phyloP scores from a whole-genome alignment of 2,329 filamentous ascomycete genomes.

The Sporothrix sp. region DNA sequence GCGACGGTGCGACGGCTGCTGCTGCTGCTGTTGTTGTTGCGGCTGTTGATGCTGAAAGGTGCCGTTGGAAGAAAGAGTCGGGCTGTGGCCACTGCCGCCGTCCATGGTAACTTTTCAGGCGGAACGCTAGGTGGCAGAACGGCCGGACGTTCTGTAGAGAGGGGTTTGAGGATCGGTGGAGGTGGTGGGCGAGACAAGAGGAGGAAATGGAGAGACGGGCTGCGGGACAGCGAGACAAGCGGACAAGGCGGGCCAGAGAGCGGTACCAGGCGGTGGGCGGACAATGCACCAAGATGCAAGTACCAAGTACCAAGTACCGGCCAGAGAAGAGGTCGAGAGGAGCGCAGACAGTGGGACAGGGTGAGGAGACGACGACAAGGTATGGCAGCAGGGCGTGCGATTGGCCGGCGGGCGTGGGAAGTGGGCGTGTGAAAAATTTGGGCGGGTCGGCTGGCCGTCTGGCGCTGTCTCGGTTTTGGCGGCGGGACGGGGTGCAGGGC shows the following conservation, averaged over 20 bases:
- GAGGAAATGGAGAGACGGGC: not conserved
- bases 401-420: constrained; percentile 7
- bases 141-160: too few relatives aligned
- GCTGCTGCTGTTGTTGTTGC: constrained; percentile 2
- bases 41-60: constrained; percentile 26
- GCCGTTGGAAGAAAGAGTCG: constrained; percentile 34
- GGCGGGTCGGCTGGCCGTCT: constrained; percentile 4
- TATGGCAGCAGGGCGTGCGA: constrained; percentile 1
- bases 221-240: not conserved
- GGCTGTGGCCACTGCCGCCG: constrained; percentile 24
- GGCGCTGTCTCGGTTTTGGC: not conserved
- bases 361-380: not conserved
- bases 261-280: not conserved
- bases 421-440: constrained; percentile 7
- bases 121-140: too few relatives aligned
- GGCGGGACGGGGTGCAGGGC: too few relatives aligned
- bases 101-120: constrained; percentile 34
- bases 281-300: not conserved
- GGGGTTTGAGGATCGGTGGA: too few relatives aligned
- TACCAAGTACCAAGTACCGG: not conserved
- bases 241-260: not conserved
- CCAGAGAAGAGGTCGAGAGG: not conserved
- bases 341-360: not conserved
- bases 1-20: too few relatives aligned
- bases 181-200: constrained; percentile 10